Percentiles rank a stretch among this genome's conserved stretches.
Evolutionary conservation across 1,284 basidiomycete genomes (phyloP).

Genomic region (Agaricales sp.): DNA sequence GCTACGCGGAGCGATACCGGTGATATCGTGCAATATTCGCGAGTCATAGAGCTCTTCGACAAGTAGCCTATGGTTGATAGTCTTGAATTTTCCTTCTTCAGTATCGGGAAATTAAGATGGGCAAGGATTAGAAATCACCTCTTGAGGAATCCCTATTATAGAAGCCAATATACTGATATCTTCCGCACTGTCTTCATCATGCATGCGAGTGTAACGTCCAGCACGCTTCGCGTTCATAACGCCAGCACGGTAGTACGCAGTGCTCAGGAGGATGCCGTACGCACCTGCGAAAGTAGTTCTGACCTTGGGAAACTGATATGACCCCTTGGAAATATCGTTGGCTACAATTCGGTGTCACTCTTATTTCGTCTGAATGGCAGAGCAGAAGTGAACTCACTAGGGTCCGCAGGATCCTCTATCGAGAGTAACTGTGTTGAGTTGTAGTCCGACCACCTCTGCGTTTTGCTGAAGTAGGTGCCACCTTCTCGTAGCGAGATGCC

Average conservation of each 20-base stretch:
- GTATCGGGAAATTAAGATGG: constrained; percentile 9
- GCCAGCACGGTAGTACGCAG: constrained; percentile 48
- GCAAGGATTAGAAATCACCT: constrained; percentile 33
- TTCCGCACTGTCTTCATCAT: constrained; percentile 38
- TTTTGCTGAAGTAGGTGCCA: constrained; percentile 80
- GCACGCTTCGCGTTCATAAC: constrained; percentile 44
- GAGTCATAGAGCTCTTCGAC: constrained; percentile 65
- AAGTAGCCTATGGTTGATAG: constrained; percentile 58
- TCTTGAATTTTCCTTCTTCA: constrained; percentile 34
- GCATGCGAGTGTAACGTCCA: constrained; percentile 35
- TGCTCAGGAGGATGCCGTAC: constrained; percentile 70
- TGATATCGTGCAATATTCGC: constrained; percentile 46
- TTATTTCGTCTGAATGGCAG: no score
- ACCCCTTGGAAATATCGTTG: constrained; percentile 90
- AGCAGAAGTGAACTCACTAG: constrained; percentile 41
- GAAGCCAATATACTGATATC: constrained; percentile 74
- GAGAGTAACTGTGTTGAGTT: constrained; percentile 57
- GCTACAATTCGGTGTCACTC: no score
- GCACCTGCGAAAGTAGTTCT: constrained; percentile 81
- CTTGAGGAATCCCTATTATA: constrained; percentile 76
- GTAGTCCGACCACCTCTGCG: constrained; percentile 63
- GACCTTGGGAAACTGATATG: constrained; percentile 78
- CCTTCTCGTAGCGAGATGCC: constrained; percentile 84
- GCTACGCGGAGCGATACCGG: constrained; percentile 36
- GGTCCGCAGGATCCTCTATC: constrained; percentile 94